Evolutionary conservation across 2,329 filamentous ascomycete species (phyloP).

Genomic region (Aspergillus japonicus): DNA sequence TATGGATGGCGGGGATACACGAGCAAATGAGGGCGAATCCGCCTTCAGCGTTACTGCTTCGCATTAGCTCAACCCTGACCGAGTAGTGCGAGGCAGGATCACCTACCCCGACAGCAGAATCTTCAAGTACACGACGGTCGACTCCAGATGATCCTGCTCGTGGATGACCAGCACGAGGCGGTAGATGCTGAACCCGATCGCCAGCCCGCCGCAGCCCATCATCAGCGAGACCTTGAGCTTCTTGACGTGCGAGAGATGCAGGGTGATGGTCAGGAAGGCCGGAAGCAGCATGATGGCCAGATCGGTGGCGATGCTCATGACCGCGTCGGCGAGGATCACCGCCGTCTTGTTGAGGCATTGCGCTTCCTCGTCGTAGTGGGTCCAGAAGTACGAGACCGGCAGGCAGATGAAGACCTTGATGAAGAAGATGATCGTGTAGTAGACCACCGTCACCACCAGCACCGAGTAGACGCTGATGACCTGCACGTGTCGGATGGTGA

Average conservation of each 20-base stretch:
- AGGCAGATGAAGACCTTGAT: constrained; percentile 20
- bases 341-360: constrained; percentile 12
- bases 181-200: constrained; percentile 19
- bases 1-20: constrained; percentile 1
- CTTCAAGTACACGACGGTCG: not conserved
- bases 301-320: constrained; percentile 19
- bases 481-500: constrained; percentile 9
- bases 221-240: constrained; percentile 16
- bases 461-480: constrained; percentile 13
- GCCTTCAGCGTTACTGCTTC: constrained; percentile 1
- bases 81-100: not conserved
- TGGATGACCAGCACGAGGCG: constrained; percentile 13
- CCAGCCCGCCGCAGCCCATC: constrained; percentile 16
- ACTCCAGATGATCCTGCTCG: not conserved
- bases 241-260: constrained; percentile 13
- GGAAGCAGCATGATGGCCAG: constrained; percentile 18
- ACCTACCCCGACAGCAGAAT: constrained; percentile 5
- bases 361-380: not conserved
- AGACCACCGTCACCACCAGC: constrained; percentile 11
- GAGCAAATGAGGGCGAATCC: constrained; percentile 5
- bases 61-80: too few relatives aligned
- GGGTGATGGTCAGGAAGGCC: constrained; percentile 13
- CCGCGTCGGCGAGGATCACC: constrained; percentile 18
- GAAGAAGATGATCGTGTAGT: constrained; percentile 19
- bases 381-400: constrained; percentile 19